These are phyloP conservation scores for Volvox reticuliferus DNA, from an alignment of 139 green algal genomes.

Conservation along the genomic window DNA sequence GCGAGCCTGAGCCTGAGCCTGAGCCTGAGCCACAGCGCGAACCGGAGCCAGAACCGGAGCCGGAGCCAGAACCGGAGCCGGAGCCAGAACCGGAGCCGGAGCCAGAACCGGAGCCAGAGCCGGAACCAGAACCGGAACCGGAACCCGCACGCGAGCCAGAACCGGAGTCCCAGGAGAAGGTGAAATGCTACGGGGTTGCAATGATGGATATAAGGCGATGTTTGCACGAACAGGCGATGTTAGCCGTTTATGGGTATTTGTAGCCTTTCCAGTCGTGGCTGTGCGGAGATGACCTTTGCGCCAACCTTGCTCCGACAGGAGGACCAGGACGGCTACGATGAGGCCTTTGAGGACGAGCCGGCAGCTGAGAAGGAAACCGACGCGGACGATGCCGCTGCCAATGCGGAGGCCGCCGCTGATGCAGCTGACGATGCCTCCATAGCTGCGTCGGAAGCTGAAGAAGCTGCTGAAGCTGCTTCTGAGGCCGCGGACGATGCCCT, in stretches of 20 bases:
- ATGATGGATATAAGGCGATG: too few species aligned
- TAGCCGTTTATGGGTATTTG: too few species aligned
- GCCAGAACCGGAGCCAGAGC: constrained; percentile 3
- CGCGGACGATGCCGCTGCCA: not conserved
- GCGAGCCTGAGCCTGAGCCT: not conserved
- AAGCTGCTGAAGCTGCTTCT: not conserved
- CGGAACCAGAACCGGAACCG: not conserved
- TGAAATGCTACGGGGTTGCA: not conserved
- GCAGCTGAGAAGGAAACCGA: not conserved
- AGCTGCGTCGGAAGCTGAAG: not conserved
- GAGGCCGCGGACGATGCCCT: not conserved
- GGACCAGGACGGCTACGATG: not conserved
- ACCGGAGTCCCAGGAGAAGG: not conserved
- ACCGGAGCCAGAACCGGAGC: not conserved
- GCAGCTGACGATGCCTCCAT: not conserved
- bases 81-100: constrained; percentile 4
- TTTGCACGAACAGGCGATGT: too few species aligned
- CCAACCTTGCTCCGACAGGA: not conserved
- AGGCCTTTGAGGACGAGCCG: not conserved
- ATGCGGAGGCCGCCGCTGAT: not conserved
- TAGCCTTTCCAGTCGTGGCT: too few species aligned
- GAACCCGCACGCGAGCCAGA: not conserved
- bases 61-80: not conserved
- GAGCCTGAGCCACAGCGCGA: not conserved
- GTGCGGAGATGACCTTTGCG: too few species aligned